phyloP scores from a whole-genome alignment of 495 filamentous ascomycete species.

The Aspergillus sclerotioniger region DNA sequence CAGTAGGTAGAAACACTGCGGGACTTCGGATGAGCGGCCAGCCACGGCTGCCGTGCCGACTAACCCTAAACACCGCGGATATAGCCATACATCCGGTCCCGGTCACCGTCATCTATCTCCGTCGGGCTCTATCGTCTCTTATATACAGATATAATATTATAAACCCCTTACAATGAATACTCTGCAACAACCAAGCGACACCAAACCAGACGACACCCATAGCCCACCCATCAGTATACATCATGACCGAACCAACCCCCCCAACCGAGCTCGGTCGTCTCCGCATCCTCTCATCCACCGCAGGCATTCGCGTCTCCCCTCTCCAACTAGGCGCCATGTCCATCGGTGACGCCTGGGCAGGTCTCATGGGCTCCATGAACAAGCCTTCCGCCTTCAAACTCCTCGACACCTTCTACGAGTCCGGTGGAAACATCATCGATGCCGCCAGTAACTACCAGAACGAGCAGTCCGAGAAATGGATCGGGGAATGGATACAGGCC shows the following conservation, averaged over 20 bases:
- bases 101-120: too few species aligned
- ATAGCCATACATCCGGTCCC: too few species aligned
- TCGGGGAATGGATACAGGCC: conserved; percentile 54
- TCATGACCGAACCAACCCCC: conserved; percentile 1
- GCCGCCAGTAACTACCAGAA: conserved; percentile 56
- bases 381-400: conserved; percentile 48
- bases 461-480: conserved; percentile 48
- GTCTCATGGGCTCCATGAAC: conserved; percentile 49
- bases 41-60: too few species aligned
- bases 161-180: too few species aligned
- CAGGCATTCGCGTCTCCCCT: conserved; percentile 60
- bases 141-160: too few species aligned
- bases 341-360: conserved; percentile 55
- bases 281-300: conserved; percentile 57
- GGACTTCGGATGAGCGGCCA: too few species aligned
- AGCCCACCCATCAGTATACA: too few species aligned
- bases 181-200: too few species aligned
- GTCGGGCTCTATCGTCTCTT: too few species aligned
- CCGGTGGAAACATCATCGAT: conserved; percentile 56
- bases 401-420: conserved; percentile 50
- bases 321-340: conserved; percentile 62
- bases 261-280: conserved; percentile 22
- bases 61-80: too few species aligned
- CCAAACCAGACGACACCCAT: too few species aligned
- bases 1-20: too few species aligned